Evolutionary conservation across 2,329 filamentous ascomycete genomes (phyloP), one percentile per base, ranked within the genome.

Genomic region (Bertia moriformis): DNA sequence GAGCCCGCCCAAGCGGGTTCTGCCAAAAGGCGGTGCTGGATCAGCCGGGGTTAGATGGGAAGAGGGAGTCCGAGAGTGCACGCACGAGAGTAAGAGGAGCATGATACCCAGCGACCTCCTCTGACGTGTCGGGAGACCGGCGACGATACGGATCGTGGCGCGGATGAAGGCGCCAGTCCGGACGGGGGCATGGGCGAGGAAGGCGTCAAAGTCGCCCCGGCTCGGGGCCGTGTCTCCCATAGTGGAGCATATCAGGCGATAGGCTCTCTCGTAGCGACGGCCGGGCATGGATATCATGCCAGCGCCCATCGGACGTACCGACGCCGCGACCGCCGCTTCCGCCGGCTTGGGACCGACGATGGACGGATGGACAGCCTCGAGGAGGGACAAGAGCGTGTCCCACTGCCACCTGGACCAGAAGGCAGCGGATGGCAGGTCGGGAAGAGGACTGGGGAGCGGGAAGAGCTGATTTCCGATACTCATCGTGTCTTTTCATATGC

Each of bases 1-100:
- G 14, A 82, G 56, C 18, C 75, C 73, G 18, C 80, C 80, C 3
- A 68, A 53, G 22, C 72, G 68, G 17, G 75, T 77, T 43, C 76
- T 83, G 53, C 38, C 36, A 14, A 41, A 38, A 49, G 39, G 49
- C 42, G 35, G 41, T 41, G 29, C 24, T 18, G 30, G 18, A 19
- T 13, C 13, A n/a, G n/a, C n/a, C n/a, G n/a, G n/a, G n/a, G 7
- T 27, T n/a, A 27, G 7, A 27, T 7, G n/a, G n/a, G n/a, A 27
- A 27, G n/a, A 27, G n/a, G 22, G n/a, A 10, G n/a, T 10, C 7
- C 7, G n/a, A 27, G n/a, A 27, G 22, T n/a, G 7, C n/a, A 27
- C 22, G 7, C 22, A 27, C 22, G 22, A 10, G 22, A 27, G 22
- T n/a, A 27, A n/a, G 22, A 10, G n/a, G 7, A 27, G 22, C 22